A percentile compares a stretch with the other conserved stretches of the same genome.
Evolutionary conservation across 73 alveolate species (phyloP).

Genomic region (Halteria grandinella): DNA sequence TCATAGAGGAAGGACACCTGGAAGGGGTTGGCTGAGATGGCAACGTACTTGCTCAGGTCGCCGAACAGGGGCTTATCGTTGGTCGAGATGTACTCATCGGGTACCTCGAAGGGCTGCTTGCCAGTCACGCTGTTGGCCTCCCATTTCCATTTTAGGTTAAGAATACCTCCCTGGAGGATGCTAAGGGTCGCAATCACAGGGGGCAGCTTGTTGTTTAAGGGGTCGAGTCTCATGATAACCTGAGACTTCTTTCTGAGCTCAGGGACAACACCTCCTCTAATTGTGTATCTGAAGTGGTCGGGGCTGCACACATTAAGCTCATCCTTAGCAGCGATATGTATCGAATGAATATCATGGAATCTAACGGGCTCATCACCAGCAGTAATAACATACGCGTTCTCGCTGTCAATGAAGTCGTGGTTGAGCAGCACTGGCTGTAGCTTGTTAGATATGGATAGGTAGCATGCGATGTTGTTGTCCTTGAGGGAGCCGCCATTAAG

Average conservation of each 20-base stretch:
- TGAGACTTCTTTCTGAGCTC: not conserved
- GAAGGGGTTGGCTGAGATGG: not conserved
- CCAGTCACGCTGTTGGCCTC: not conserved
- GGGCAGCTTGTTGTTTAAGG: too few relatives aligned
- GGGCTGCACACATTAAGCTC: conserved; percentile 27
- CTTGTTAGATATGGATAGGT: too few relatives aligned
- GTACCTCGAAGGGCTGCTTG: not conserved
- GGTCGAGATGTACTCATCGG: not conserved
- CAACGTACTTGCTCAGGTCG: not conserved
- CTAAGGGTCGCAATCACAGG: conserved; percentile 2
- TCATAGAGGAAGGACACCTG: not conserved
- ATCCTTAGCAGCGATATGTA: too few relatives aligned
- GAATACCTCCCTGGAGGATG: conserved; percentile 14
- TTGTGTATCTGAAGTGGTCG: not conserved
- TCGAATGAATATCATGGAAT: too few relatives aligned
- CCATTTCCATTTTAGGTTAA: conserved; percentile 40
- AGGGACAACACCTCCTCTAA: not conserved
- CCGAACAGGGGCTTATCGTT: not conserved
- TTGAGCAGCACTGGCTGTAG: too few relatives aligned
- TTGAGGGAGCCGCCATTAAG: conserved; percentile 25
- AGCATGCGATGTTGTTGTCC: conserved; percentile 35
- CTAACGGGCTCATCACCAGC: too few relatives aligned
- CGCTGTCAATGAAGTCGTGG: too few relatives aligned
- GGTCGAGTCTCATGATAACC: too few relatives aligned
- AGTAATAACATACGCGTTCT: too few relatives aligned